Evolutionary conservation across 225 moss, liverwort and hornwort species (phyloP).

Genomic region (Ulota crispa): DNA sequence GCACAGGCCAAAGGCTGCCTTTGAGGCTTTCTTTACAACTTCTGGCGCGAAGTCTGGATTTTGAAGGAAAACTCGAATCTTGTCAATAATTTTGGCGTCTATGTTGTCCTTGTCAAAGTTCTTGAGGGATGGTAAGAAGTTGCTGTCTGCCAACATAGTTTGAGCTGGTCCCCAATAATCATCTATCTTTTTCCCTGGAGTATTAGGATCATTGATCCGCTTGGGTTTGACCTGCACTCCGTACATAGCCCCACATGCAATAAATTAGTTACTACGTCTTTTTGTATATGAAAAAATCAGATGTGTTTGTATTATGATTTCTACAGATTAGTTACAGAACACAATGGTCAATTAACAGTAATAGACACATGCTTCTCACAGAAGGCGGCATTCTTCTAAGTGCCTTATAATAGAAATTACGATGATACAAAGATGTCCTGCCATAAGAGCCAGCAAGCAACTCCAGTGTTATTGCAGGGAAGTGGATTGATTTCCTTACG

Average conservation of each 20-base stretch:
- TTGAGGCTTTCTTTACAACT: conserved; percentile 69
- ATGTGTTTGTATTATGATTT: not conserved
- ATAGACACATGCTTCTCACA: not conserved
- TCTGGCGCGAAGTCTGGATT: conserved; percentile 56
- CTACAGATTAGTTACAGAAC: not conserved
- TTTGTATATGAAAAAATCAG: not conserved
- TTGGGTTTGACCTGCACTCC: conserved; percentile 59
- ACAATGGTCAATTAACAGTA: not conserved
- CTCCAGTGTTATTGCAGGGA: not conserved
- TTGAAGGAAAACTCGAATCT: conserved; percentile 50
- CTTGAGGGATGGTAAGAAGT: conserved; percentile 60
- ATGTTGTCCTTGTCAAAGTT: conserved; percentile 70
- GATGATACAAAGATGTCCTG: not conserved
- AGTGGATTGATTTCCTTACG: conserved; percentile 25
- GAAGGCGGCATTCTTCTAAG: conserved; percentile 1
- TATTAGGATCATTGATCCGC: conserved; percentile 62
- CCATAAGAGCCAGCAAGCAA: not conserved
- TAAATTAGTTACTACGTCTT: not conserved
- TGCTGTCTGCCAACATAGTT: conserved; percentile 63
- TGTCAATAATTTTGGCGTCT: conserved; percentile 57
- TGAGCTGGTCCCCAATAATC: conserved; percentile 73
- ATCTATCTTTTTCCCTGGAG: conserved; percentile 59
- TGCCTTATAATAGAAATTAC: not conserved
- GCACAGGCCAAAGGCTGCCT: conserved; percentile 67
- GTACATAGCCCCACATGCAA: not conserved